Conservation (phyloP, 257 asterid genomes). For the Cruciata laevipes region DNA sequence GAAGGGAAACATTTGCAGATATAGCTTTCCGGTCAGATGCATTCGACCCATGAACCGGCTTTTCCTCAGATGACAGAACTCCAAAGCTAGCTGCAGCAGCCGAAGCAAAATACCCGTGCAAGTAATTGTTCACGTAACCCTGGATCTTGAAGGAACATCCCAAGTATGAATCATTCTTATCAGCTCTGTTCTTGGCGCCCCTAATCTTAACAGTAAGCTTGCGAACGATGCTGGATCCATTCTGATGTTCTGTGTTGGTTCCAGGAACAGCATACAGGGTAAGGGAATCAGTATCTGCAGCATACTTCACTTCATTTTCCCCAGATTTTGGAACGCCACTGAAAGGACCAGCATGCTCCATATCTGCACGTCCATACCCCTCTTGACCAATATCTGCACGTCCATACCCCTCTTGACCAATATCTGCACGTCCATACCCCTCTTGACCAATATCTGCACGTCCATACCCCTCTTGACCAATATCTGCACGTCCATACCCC, state of each 20-base stretch:
- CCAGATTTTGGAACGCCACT: conserved; percentile 15
- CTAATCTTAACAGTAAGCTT: conserved; percentile 20
- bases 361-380: conserved; percentile 8
- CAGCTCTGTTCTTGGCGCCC: conserved; percentile 20
- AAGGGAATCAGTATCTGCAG: conserved; percentile 23
- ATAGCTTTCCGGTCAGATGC: conserved; percentile 40
- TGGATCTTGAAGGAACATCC: conserved; percentile 61
- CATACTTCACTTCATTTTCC: conserved; percentile 18
- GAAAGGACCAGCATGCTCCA: conserved; percentile 18
- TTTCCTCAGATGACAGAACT: conserved; percentile 57
- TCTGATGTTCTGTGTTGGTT: conserved; percentile 23
- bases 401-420: conserved; percentile 14
- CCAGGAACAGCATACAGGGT: conserved; percentile 22
- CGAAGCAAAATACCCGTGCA: conserved; percentile 84
- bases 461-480: conserved; percentile 2
- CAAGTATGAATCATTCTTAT: conserved; percentile 30
- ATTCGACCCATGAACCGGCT: conserved; percentile 33
- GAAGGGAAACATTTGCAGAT: conserved; percentile 49
- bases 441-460: conserved; percentile 16
- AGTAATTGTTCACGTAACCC: conserved; percentile 56
- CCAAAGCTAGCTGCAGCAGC: conserved; percentile 85
- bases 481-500: conserved; percentile 10
- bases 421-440: conserved; percentile 10
- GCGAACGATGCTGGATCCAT: conserved; percentile 16
- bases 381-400: conserved; percentile 8